A percentile compares a stretch with the other conserved stretches of the same genome.
Evolutionary conservation across 2,329 filamentous ascomycete genomes (phyloP).

Genomic region (Alternaria sp.): DNA sequence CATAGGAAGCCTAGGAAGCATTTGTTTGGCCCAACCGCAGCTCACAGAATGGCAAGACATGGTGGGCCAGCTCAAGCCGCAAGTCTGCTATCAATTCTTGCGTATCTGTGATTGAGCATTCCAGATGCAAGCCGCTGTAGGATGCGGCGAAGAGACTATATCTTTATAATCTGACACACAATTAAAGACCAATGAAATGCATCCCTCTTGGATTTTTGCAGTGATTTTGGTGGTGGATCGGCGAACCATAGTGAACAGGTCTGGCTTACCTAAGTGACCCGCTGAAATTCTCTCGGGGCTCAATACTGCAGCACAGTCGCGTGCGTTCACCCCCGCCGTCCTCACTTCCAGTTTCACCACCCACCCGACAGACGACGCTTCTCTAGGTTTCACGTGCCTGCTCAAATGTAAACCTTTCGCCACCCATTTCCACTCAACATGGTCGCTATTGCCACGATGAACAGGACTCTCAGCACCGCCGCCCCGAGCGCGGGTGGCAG

Average conservation of each 20-base stretch:
- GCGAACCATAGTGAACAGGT: constrained; percentile 4
- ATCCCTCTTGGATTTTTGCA: not conserved
- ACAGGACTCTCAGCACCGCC: constrained; percentile 37
- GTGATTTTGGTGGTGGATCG: constrained; percentile 2
- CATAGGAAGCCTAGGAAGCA: not conserved
- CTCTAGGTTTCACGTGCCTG: constrained; percentile 10
- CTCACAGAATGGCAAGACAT: not conserved
- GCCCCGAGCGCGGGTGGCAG: constrained; percentile 43
- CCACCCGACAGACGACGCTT: constrained; percentile 6
- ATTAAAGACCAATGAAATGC: not conserved
- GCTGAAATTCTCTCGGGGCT: constrained; percentile 19
- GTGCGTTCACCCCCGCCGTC: constrained; percentile 26
- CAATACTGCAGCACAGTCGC: constrained; percentile 19
- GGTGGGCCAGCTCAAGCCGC: not conserved
- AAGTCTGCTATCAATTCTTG: not conserved
- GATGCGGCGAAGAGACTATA: not conserved
- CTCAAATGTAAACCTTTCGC: constrained; percentile 40
- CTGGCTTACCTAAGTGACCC: constrained; percentile 24
- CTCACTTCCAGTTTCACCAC: constrained; percentile 22
- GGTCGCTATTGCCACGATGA: constrained; percentile 51
- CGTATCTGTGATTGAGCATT: not conserved
- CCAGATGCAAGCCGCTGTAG: not conserved
- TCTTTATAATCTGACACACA: not conserved
- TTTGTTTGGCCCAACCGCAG: not conserved
- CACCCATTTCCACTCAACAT: constrained; percentile 34